Evolutionary conservation across 495 filamentous ascomycete species (phyloP).

Genomic region (Penicillium fimorum): DNA sequence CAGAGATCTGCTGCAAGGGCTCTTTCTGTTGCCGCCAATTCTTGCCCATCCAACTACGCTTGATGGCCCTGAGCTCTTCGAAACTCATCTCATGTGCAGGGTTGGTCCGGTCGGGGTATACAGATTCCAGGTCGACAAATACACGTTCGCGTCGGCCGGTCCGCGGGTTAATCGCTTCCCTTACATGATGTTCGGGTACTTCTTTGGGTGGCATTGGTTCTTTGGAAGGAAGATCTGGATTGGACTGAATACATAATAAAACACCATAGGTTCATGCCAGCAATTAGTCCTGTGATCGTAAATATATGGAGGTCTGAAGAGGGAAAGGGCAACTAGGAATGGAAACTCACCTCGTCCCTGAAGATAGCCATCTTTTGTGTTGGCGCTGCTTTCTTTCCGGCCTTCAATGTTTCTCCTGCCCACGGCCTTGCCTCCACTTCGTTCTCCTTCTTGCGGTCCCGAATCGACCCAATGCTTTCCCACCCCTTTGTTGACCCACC

Average conservation of each 20-base stretch:
- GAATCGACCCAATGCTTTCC: constrained; percentile 84
- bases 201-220: constrained; percentile 34
- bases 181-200: constrained; percentile 54
- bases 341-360: constrained; percentile 85
- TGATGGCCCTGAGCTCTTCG: constrained; percentile 82
- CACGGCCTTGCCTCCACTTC: constrained; percentile 81
- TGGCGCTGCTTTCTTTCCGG: constrained; percentile 71
- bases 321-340: constrained; percentile 25
- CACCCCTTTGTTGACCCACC: constrained; percentile 66
- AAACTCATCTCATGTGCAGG: constrained; percentile 73
- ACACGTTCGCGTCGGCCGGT: constrained; percentile 79
- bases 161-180: constrained; percentile 72
- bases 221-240: constrained; percentile 44
- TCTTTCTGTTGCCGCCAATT: constrained; percentile 56
- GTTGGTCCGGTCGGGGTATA: constrained; percentile 76
- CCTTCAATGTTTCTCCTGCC: constrained; percentile 88
- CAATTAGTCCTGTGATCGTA: constrained; percentile 98
- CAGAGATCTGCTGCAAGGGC: constrained; percentile 41
- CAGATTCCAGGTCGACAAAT: constrained; percentile 76
- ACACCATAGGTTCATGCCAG: constrained; percentile 60
- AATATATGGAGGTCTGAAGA: constrained; percentile 63
- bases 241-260: constrained; percentile 60
- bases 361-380: constrained; percentile 86
- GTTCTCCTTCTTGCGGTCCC: constrained; percentile 93
- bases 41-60: constrained; percentile 71